phyloP scores from a whole-genome alignment of 2,329 filamentous ascomycete genomes.

The Biscogniauxia marginata region DNA sequence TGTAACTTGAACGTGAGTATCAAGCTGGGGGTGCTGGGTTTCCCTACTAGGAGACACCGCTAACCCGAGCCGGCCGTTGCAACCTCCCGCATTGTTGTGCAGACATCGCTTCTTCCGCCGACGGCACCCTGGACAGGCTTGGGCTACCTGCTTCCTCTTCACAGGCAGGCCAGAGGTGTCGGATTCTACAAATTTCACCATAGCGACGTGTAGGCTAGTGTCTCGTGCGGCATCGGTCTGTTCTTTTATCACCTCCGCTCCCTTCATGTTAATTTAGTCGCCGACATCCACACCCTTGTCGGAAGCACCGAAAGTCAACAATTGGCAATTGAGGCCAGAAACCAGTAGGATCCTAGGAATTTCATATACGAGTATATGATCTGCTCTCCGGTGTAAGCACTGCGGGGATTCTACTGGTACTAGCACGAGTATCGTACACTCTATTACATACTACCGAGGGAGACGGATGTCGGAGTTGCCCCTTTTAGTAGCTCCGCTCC shows the following conservation, averaged over 20 bases:
- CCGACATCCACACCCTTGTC: background rate
- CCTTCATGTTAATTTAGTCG: background rate
- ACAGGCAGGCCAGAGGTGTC: conserved; percentile 53
- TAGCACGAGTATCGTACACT: background rate
- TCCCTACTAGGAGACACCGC: background rate
- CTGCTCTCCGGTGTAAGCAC: background rate
- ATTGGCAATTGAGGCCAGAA: background rate
- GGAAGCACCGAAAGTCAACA: background rate
- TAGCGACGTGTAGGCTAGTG: conserved; percentile 8
- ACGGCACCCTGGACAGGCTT: conserved; percentile 56
- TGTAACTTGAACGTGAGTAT: background rate
- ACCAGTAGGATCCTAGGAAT: background rate
- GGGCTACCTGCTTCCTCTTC: conserved; percentile 59
- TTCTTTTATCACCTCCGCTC: conserved; percentile 15
- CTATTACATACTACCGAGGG: background rate
- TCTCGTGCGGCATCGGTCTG: conserved; percentile 3
- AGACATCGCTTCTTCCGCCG: conserved; percentile 46
- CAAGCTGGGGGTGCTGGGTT: conserved; percentile 1
- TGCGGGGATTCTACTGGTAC: background rate
- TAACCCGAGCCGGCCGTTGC: background rate
- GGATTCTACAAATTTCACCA: conserved; percentile 58
- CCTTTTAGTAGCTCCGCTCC: conserved; percentile 13
- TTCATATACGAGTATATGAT: background rate
- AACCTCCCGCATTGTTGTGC: conserved; percentile 12
- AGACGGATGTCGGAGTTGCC: conserved; percentile 12